phyloP scores from a whole-genome alignment of 495 filamentous ascomycete species.

The Penicillium arizonense region DNA sequence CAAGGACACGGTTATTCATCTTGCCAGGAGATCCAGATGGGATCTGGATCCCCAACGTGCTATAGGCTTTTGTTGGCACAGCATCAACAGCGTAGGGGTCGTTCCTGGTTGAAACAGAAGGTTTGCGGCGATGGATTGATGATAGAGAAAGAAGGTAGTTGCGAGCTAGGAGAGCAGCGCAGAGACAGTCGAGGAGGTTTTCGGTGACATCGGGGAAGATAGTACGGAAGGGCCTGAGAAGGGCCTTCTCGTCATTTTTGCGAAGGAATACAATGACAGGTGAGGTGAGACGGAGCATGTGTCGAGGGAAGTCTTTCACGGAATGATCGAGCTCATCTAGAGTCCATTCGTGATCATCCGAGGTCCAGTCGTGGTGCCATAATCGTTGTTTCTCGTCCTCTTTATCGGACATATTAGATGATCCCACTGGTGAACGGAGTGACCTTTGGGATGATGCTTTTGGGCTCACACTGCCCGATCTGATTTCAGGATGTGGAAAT shows the following conservation, averaged over 20 bases:
- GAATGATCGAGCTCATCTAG: conserved; percentile 44
- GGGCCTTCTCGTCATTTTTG: conserved; percentile 36
- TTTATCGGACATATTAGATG: conserved; percentile 29
- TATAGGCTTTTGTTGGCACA: conserved; percentile 37
- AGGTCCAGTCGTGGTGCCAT: conserved; percentile 45
- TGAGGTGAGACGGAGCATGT: conserved; percentile 45
- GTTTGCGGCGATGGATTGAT: conserved; percentile 24
- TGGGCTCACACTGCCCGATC: conserved; percentile 28
- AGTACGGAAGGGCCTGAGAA: conserved; percentile 48
- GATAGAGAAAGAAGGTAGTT: conserved; percentile 55
- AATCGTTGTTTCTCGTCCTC: conserved; percentile 30
- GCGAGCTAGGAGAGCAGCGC: conserved; percentile 60
- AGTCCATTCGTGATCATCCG: conserved; percentile 48
- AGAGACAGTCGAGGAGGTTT: conserved; percentile 59
- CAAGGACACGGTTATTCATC: conserved; percentile 31
- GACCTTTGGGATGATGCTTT: conserved; percentile 8
- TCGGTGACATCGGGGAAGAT: conserved; percentile 58
- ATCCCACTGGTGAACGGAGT: conserved; percentile 23
- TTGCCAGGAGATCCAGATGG: conserved; percentile 27
- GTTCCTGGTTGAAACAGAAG: conserved; percentile 15
- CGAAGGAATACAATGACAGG: conserved; percentile 44
- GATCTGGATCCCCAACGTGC: conserved; percentile 34
- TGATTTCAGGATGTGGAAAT: conserved; percentile 23
- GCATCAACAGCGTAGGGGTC: conserved; percentile 28
- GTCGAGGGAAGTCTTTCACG: conserved; percentile 41